These are phyloP conservation scores for Castanea crenata DNA, from an alignment of 306 rosid species.

Conservation along the genomic window DNA sequence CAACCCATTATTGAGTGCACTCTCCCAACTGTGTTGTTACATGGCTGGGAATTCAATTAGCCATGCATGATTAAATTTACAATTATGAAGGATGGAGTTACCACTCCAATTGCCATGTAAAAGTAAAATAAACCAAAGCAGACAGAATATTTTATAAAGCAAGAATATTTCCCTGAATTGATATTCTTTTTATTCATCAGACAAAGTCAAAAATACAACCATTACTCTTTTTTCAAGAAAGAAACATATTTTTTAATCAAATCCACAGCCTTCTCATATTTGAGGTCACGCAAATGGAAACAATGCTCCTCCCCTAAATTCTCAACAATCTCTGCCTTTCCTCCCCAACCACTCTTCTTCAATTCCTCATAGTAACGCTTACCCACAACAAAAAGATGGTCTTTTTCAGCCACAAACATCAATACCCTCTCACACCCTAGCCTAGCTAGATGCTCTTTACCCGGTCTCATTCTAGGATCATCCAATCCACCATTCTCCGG, in stretches of 20 bases:
- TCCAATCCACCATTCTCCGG: slow-evolving; percentile 21
- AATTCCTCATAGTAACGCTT: slow-evolving; percentile 13
- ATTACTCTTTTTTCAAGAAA: slow-evolving; percentile 10
- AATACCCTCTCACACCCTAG: slow-evolving; percentile 17
- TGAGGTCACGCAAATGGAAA: slow-evolving; percentile 28
- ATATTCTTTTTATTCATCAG: too few relatives aligned
- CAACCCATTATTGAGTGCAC: too few relatives aligned
- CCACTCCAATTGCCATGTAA: too few relatives aligned
- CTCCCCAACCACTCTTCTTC: slow-evolving; percentile 33
- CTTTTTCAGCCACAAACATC: slow-evolving; percentile 33
- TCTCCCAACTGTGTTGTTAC: too few relatives aligned
- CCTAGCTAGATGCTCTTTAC: slow-evolving; percentile 15
- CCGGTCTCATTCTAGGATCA: slow-evolving; percentile 34
- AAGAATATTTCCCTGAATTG: too few relatives aligned
- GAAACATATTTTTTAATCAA: slow-evolving; percentile 10
- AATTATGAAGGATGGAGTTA: too few relatives aligned
- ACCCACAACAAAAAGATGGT: slow-evolving; percentile 20
- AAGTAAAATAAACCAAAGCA: too few relatives aligned
- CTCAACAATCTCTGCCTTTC: slow-evolving; percentile 29
- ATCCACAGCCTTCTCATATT: slow-evolving; percentile 20
- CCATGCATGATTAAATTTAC: too few relatives aligned
- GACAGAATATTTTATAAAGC: too few relatives aligned
- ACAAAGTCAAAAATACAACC: too few relatives aligned
- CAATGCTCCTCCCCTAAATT: slow-evolving; percentile 23
- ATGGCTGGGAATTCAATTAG: too few relatives aligned